Conservation (phyloP, 768 basidiomycete species). For the Cystofilobasidium capitatum region DNA sequence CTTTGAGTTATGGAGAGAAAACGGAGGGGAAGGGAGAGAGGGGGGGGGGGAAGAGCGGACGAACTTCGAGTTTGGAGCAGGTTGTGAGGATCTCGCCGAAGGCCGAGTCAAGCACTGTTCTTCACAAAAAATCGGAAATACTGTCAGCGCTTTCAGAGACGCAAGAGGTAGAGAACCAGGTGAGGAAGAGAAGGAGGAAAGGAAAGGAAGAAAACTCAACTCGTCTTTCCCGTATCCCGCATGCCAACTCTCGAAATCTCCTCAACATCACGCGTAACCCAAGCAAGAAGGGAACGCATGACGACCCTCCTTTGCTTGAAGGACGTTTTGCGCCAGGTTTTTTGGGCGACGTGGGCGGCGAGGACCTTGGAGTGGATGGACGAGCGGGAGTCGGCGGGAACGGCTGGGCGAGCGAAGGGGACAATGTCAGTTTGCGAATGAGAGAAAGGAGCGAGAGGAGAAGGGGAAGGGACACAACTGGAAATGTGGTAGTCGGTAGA, state of each 20-base stretch:
- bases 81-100: slow-evolving; percentile 93
- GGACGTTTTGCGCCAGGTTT: slow-evolving; percentile 60
- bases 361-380: slow-evolving; percentile 68
- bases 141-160: neutral
- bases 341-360: slow-evolving; percentile 57
- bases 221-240: slow-evolving; percentile 88
- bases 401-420: slow-evolving; percentile 49
- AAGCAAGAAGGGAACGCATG: slow-evolving; percentile 74
- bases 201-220: slow-evolving; percentile 44
- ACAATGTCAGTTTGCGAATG: neutral
- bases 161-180: slow-evolving; percentile 13
- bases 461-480: neutral
- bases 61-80: slow-evolving; percentile 56
- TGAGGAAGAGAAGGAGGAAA: slow-evolving; percentile 35
- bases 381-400: slow-evolving; percentile 59
- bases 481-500: slow-evolving; percentile 51
- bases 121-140: too few relatives aligned
- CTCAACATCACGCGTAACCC: slow-evolving; percentile 79
- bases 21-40: too few relatives aligned
- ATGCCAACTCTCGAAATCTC: slow-evolving; percentile 75
- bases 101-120: slow-evolving; percentile 87
- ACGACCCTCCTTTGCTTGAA: slow-evolving; percentile 74
- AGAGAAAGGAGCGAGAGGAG: neutral
- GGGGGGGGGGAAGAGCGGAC: neutral
- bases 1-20: too few relatives aligned